A percentile compares a stretch with the other conserved stretches of the same genome.
These are phyloP conservation scores for Acanthamoeba lenticulata DNA, from an alignment of 208 protist genomes.

Conservation along the genomic window DNA sequence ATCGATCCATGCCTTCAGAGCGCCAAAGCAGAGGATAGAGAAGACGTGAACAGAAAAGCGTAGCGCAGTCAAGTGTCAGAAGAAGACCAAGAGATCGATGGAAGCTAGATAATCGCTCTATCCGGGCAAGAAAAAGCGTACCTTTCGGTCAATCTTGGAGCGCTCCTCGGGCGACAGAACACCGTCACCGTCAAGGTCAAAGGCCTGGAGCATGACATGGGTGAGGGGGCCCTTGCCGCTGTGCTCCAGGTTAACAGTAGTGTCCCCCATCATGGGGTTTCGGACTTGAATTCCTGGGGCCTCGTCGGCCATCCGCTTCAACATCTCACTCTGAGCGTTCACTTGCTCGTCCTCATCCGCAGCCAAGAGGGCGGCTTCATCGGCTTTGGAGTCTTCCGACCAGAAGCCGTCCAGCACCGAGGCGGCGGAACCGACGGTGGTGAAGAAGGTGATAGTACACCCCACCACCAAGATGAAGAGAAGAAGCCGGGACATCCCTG, in stretches of 20 bases:
- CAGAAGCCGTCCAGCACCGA: neutral
- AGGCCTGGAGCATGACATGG: constrained; percentile 62
- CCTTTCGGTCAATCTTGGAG: constrained; percentile 51
- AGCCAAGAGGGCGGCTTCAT: neutral
- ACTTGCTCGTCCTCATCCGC: neutral
- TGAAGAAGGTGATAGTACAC: neutral
- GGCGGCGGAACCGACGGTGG: neutral
- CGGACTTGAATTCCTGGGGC: neutral
- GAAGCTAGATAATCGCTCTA: neutral
- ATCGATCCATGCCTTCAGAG: constrained; percentile 27
- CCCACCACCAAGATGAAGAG: neutral
- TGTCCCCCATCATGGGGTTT: neutral
- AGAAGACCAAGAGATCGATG: neutral
- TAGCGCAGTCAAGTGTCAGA: neutral
- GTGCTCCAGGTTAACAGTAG: neutral
- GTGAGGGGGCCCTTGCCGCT: neutral
- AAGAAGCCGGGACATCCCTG: neutral
- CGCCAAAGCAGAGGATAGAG: too few relatives aligned
- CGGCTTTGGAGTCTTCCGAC: neutral
- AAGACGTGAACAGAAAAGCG: too few relatives aligned
- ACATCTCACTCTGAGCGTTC: constrained; percentile 16
- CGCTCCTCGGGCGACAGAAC: neutral
- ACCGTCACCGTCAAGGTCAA: constrained; percentile 50
- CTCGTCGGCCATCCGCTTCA: neutral
- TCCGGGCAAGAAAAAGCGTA: neutral